Base-by-base conservation (phyloP, 768 basidiomycete species). In the Rhodotorula babjevae region DNA sequence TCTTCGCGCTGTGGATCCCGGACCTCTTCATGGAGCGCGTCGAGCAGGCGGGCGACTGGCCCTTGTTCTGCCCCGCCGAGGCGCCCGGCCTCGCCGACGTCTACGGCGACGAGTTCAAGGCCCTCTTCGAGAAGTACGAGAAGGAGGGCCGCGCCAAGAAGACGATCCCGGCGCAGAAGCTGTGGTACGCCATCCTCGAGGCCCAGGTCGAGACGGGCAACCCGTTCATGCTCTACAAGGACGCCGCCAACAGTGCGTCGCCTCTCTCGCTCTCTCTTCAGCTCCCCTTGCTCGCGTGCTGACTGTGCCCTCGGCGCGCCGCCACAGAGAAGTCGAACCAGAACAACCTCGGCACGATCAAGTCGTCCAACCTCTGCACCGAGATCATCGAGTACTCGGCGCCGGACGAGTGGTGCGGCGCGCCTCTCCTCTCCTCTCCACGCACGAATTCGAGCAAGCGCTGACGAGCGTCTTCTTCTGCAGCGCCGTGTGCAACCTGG, bases 221-320 rank as follows among this genome's bases (percentile, higher is more conserved):
- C n/a, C 96, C 96, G 0, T 99, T 97, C 84, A 98, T 98, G 92
- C 84, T 92, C 40, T 99, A 98, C 86, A 99, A 99, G 84, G 95
- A 98, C 79, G 86, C 92, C 53, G 89, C 90, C 69, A 99, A 99
- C 81, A 82, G 92, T 93, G 77, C 66, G 33, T 56, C 21, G 25
- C 49, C 61, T 63, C n/a, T 52, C 53, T 27, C 31, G 3, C 27
- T 23, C 19, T 25, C 23, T 5, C 31, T 33, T 2, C 18, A 25
- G 14, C 29, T 8, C 15, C 18, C 10, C 16, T 31, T 21, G 53
- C n/a, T 15, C 6, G n/a, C 2, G 14, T n/a, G 16, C 21, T 10
- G 18, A 57, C 31, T 23, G 31, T 40, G 21, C 36, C 9, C 36
- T 23, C 9, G 21, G 19, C 36, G 57, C 36, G 25, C 52, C 53